Conservation (phyloP, 2,329 filamentous ascomycete species). For the Aspergillus amoenus region DNA sequence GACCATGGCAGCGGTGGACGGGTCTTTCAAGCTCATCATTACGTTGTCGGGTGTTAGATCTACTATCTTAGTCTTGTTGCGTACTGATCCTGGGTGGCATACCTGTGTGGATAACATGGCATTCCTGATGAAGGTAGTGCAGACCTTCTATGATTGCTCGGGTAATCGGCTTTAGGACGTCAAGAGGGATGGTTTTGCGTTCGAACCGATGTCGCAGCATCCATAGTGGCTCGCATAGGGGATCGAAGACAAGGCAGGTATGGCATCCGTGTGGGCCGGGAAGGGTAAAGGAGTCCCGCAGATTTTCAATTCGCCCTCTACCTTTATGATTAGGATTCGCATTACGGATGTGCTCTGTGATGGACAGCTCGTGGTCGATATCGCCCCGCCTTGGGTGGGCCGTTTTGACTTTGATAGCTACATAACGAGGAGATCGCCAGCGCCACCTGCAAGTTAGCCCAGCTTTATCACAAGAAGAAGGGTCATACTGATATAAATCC, state of each 20-base stretch:
- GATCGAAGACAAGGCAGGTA: slow-evolving; percentile 36
- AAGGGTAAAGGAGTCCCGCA: slow-evolving; percentile 36
- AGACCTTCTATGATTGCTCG: slow-evolving; percentile 38
- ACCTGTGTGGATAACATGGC: slow-evolving; percentile 43
- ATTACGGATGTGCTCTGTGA: slow-evolving; percentile 29
- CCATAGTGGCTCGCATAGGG: slow-evolving; percentile 36
- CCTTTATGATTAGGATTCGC: slow-evolving; percentile 30
- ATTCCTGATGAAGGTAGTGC: slow-evolving; percentile 39
- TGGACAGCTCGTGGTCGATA: slow-evolving; percentile 28
- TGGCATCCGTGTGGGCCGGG: slow-evolving; percentile 29
- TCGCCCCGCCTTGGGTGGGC: slow-evolving; percentile 22
- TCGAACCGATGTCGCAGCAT: slow-evolving; percentile 28
- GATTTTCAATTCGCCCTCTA: slow-evolving; percentile 28
- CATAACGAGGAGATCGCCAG: slow-evolving; percentile 27
- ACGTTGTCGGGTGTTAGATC: slow-evolving; percentile 45
- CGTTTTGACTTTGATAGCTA: slow-evolving; percentile 36
- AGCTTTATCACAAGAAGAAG: fast-evolving
- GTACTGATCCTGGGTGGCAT: background rate
- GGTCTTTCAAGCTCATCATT: slow-evolving; percentile 28
- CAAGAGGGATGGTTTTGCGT: slow-evolving; percentile 24
- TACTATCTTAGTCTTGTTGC: slow-evolving; percentile 4
- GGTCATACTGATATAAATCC: slow-evolving; percentile 25
- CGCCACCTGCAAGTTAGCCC: slow-evolving; percentile 19
- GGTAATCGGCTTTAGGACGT: slow-evolving; percentile 31
- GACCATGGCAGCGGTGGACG: slow-evolving; percentile 24